Evolutionary conservation across 2,329 filamentous ascomycete species (phyloP).

Genomic region (Clonostachys sp.): DNA sequence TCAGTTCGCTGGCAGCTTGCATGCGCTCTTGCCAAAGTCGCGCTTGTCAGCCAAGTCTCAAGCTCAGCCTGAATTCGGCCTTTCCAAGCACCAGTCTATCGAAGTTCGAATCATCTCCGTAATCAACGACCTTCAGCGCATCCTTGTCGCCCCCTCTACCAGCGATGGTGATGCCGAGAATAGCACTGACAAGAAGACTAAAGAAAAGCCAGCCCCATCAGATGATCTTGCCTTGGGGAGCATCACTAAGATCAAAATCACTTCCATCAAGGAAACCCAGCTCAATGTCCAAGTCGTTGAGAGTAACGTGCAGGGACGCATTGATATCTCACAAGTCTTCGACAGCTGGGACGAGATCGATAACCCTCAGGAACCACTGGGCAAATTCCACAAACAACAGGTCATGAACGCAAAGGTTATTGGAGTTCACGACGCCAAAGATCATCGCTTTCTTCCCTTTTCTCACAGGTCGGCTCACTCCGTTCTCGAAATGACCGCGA

Average conservation of each 20-base stretch:
- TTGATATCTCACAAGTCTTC: slow-evolving; percentile 88
- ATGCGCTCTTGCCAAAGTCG: slow-evolving; percentile 74
- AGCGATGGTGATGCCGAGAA: slow-evolving; percentile 37
- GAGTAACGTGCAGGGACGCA: slow-evolving; percentile 70
- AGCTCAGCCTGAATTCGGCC: slow-evolving; percentile 68
- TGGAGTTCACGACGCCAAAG: slow-evolving; percentile 84
- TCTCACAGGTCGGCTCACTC: slow-evolving; percentile 78
- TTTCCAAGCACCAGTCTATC: slow-evolving; percentile 73
- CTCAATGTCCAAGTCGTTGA: slow-evolving; percentile 86
- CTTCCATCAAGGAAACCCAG: slow-evolving; percentile 86
- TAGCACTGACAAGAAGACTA: slow-evolving; percentile 29
- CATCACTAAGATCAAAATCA: slow-evolving; percentile 70
- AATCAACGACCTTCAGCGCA: slow-evolving; percentile 65
- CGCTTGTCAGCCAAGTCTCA: slow-evolving; percentile 70
- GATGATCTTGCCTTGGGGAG: slow-evolving; percentile 72
- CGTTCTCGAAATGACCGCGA: slow-evolving; percentile 83
- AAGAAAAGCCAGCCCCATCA: slow-evolving; percentile 36
- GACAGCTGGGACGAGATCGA: slow-evolving; percentile 83
- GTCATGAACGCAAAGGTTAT: slow-evolving; percentile 72
- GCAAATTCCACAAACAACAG: slow-evolving; percentile 66
- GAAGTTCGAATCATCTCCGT: slow-evolving; percentile 67
- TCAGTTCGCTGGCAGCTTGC: slow-evolving; percentile 76
- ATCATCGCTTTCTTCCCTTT: slow-evolving; percentile 87
- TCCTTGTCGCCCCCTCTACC: slow-evolving; percentile 52
- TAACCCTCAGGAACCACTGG: slow-evolving; percentile 75